These are phyloP conservation scores for Trichopus zeylanicus DNA, from an alignment of 116 monocot genomes.

Conservation along the genomic window DNA sequence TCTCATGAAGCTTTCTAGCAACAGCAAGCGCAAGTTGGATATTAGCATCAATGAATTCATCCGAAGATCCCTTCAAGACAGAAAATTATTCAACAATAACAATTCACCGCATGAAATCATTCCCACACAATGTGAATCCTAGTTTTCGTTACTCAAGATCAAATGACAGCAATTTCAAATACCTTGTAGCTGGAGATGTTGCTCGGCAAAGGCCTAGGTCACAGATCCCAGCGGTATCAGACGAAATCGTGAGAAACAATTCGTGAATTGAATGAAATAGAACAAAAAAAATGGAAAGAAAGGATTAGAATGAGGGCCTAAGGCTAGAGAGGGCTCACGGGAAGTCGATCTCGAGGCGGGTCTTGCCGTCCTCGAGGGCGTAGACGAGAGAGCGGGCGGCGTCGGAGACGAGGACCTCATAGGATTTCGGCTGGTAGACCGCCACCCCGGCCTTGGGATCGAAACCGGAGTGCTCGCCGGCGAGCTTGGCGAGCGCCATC, in stretches of 20 bases:
- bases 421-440: constrained; percentile 85
- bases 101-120: background rate
- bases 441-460: constrained; percentile 57
- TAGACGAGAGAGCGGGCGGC: constrained; percentile 61
- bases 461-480: background rate
- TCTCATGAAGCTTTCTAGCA: constrained; percentile 66
- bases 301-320: background rate
- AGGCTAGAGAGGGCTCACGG: constrained; percentile 45
- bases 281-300: too few relatives aligned
- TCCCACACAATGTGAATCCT: background rate
- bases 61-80: constrained; percentile 93
- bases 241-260: too few relatives aligned
- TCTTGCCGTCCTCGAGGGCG: constrained; percentile 82
- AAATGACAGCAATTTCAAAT: constrained; percentile 1
- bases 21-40: constrained; percentile 96
- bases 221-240: constrained; percentile 9
- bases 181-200: constrained; percentile 94
- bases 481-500: background rate
- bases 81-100: constrained; percentile 1
- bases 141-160: background rate
- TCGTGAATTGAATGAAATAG: too few relatives aligned
- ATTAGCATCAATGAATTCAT: constrained; percentile 98
- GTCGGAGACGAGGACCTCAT: constrained; percentile 80
- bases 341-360: constrained; percentile 95
- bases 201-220: constrained; percentile 84